A percentile compares a stretch with the other conserved stretches of the same genome.
These are phyloP conservation scores for Setaria italica DNA, from an alignment of 202 grass and related monocot species.

Conservation along the genomic window DNA sequence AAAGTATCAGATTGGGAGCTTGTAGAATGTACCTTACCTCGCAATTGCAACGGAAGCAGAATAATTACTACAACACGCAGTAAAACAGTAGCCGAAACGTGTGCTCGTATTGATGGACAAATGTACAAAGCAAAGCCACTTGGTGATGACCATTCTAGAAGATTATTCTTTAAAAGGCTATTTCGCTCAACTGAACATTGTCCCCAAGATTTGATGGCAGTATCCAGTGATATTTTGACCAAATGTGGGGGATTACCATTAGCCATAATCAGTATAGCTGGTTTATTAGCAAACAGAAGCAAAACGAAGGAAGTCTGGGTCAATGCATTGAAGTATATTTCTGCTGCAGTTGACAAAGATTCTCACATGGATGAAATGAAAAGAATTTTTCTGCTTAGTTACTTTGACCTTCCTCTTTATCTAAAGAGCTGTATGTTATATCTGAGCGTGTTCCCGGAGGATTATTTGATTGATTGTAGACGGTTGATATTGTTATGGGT, in stretches of 20 bases:
- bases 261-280: slow-evolving; percentile 36
- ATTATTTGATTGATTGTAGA: background rate
- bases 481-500: background rate
- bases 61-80: slow-evolving; percentile 33
- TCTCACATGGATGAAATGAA: background rate
- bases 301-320: background rate
- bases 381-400: slow-evolving; percentile 9
- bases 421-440: slow-evolving; percentile 12
- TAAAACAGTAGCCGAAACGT: background rate
- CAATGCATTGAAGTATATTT: background rate
- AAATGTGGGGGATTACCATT: slow-evolving; percentile 36
- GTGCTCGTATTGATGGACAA: background rate
- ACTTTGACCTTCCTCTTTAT: background rate
- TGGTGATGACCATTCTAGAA: background rate
- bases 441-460: background rate
- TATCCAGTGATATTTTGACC: background rate
- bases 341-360: slow-evolving; percentile 16
- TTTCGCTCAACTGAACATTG: background rate
- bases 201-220: background rate
- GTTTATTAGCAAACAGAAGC: slow-evolving; percentile 22
- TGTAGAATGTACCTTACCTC: background rate
- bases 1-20: background rate
- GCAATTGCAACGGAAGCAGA: background rate
- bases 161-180: slow-evolving; percentile 19
- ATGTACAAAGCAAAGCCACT: slow-evolving; percentile 6